A percentile compares a stretch with the other conserved stretches of the same genome.
These are phyloP conservation scores for Penicillium sp. DNA, from an alignment of 2,329 filamentous ascomycete species.

Conservation along the genomic window DNA sequence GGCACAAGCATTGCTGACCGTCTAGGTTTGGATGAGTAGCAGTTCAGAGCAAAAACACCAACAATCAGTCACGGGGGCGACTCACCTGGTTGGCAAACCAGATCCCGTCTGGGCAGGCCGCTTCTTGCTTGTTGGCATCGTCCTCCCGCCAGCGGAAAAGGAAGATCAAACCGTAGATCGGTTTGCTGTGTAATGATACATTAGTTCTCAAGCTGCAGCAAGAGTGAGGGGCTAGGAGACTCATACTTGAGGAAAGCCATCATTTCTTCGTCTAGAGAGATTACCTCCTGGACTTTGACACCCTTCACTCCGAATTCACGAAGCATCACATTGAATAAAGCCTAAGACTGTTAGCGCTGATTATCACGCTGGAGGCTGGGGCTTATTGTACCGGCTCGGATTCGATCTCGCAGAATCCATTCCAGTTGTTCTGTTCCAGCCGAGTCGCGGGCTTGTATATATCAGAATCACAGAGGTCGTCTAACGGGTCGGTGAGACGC, in stretches of 20 bases:
- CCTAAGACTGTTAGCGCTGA: conserved; percentile 48
- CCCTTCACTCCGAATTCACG: conserved; percentile 73
- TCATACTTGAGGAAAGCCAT: conserved; percentile 64
- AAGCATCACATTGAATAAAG: conserved; percentile 83
- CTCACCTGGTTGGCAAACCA: conserved; percentile 93
- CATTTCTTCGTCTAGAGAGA: conserved; percentile 68
- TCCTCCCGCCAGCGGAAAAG: conserved; percentile 72
- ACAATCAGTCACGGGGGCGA: conserved; percentile 20
- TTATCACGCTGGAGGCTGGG: not conserved
- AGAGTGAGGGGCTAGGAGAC: not conserved
- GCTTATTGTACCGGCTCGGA: conserved; percentile 72
- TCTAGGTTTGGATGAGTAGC: conserved; percentile 51
- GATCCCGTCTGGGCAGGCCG: conserved; percentile 62
- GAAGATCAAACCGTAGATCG: conserved; percentile 84
- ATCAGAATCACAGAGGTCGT: conserved; percentile 25
- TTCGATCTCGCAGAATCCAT: conserved; percentile 69
- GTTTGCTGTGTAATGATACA: conserved; percentile 54
- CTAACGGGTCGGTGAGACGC: conserved; percentile 24
- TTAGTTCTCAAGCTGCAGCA: conserved; percentile 1
- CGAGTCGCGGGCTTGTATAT: conserved; percentile 34
- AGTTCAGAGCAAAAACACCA: not conserved
- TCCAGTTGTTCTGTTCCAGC: conserved; percentile 47
- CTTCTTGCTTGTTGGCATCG: conserved; percentile 54
- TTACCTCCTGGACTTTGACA: conserved; percentile 74
- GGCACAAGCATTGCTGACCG: conserved; percentile 81